Evolutionary conservation across 495 filamentous ascomycete species (phyloP).

Genomic region (Cladorrhinum samala): DNA sequence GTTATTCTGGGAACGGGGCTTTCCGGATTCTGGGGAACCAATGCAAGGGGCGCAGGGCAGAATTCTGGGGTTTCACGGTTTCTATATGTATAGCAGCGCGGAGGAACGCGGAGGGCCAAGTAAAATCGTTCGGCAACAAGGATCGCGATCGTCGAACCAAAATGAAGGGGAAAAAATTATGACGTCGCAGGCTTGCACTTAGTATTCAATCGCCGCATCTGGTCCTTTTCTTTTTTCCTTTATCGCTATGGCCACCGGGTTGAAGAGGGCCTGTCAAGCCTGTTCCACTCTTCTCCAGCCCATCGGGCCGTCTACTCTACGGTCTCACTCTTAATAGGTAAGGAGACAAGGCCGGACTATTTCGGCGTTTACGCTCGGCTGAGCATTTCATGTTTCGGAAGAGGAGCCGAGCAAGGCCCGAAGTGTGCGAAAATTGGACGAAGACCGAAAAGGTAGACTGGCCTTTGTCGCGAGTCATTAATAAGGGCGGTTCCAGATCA

Average conservation of each 20-base stretch:
- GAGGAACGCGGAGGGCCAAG: background rate
- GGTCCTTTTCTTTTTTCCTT: no score
- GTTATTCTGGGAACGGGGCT: background rate
- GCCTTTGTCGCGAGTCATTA: slow-evolving; percentile 16
- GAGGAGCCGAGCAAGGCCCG: background rate
- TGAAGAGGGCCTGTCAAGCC: no score
- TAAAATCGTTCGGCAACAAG: background rate
- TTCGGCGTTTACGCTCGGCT: background rate
- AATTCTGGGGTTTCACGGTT: background rate
- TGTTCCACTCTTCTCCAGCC: background rate
- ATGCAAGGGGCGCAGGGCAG: background rate
- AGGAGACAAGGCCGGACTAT: background rate
- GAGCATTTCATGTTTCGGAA: slow-evolving; percentile 7
- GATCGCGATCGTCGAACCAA: background rate
- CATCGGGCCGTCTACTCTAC: background rate
- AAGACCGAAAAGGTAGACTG: background rate
- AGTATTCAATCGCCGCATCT: no score
- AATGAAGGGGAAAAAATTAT: no score
- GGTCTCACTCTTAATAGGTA: background rate
- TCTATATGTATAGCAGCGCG: background rate
- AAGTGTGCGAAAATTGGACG: slow-evolving; percentile 8
- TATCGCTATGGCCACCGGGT: no score
- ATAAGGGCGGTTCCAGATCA: slow-evolving; percentile 1
- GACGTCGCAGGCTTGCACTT: no score
- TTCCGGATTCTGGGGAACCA: background rate